Conservation (phyloP, 371 early-diverging fungal genomes). For the Apophysomyces variabilis region DNA sequence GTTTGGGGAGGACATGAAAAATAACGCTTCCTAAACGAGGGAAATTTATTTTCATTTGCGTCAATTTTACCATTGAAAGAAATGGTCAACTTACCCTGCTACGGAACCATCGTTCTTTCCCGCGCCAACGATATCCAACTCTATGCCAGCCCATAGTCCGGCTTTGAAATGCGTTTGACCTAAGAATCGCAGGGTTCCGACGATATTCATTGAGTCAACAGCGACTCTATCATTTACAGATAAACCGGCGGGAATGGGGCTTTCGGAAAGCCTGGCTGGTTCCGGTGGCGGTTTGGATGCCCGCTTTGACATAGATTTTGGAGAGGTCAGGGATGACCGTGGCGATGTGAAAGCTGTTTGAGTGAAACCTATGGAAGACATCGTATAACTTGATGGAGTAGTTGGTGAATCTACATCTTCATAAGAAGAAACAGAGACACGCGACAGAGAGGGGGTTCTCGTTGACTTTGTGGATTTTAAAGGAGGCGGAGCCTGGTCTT, state of each 20-base stretch:
- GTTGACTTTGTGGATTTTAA: slow-evolving; percentile 27
- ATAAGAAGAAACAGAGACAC: slow-evolving; percentile 33
- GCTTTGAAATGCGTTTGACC: slow-evolving; percentile 71
- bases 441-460: slow-evolving; percentile 24
- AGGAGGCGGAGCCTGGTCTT: slow-evolving; percentile 29
- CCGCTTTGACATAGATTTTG: slow-evolving; percentile 20
- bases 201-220: slow-evolving; percentile 69
- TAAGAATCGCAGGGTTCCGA: slow-evolving; percentile 77
- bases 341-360: slow-evolving; percentile 32
- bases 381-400: slow-evolving; percentile 28
- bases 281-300: slow-evolving; percentile 16
- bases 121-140: slow-evolving; percentile 67
- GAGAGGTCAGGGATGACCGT: slow-evolving; percentile 29
- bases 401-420: slow-evolving; percentile 35
- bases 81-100: slow-evolving; percentile 51
- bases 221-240: slow-evolving; percentile 67
- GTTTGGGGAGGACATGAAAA: slow-evolving; percentile 68
- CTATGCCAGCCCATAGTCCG: slow-evolving; percentile 82
- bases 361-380: slow-evolving; percentile 26
- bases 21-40: slow-evolving; percentile 50
- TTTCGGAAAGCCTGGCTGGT: slow-evolving; percentile 14
- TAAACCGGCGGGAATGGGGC: slow-evolving; percentile 12
- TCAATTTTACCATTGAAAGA: background rate
- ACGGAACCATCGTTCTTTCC: slow-evolving; percentile 82
- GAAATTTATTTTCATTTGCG: slow-evolving; percentile 7